Base-by-base conservation (phyloP, 2,329 filamentous ascomycete species). In the Alternaria hordeiaustralica region DNA sequence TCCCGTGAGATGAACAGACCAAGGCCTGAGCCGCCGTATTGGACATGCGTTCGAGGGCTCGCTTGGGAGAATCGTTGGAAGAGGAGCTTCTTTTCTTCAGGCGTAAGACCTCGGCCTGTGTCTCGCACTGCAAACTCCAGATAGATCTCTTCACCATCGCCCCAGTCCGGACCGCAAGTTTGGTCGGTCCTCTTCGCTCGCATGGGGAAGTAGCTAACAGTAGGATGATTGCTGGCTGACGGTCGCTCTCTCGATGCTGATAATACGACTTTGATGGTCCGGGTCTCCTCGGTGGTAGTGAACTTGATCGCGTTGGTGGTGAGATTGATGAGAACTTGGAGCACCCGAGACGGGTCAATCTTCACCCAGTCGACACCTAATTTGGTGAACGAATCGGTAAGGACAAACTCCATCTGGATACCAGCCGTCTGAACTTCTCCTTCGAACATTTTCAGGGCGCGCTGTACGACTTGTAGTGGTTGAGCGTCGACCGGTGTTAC, bases 241-340 rank as follows among this genome's bases (percentile, higher is more conserved):
- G 85, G 85, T 4, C 87, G 82, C 21, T 88, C 81, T 33, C 79
- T 84, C 2, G 89, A 91, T 1, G 89, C 90, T 43, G 87, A 88
- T 3, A 94, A 81, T 2, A 85, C 88, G 21, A 94, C 87, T 7
- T 84, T 84, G 66, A 94, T 93, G 4, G 87, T 87, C 8, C 89
- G 86, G 12, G 83, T 86, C 15, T 84, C 83, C 18, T 89, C 87
- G 0, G 84, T 84, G 36, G 88, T 88, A 1, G 92, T 95, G 74
- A 94, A 95, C 72, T 95, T 95, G 77, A 95, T 89, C 0, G 92
- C 91, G 71, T 95, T 95, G 8, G 91, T 92, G 9, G 92, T 87
- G 2, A 95, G 84, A 71, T 95, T 95, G 76, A 95, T 93, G 4
- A 94, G 83, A 58, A 72, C 72, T 77, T 95, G 92, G 55, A 92